A percentile compares a stretch with the other conserved stretches of the same genome.
Conservation (phyloP, 2,329 filamentous ascomycete species). For the Sordariomycetes sp. region DNA sequence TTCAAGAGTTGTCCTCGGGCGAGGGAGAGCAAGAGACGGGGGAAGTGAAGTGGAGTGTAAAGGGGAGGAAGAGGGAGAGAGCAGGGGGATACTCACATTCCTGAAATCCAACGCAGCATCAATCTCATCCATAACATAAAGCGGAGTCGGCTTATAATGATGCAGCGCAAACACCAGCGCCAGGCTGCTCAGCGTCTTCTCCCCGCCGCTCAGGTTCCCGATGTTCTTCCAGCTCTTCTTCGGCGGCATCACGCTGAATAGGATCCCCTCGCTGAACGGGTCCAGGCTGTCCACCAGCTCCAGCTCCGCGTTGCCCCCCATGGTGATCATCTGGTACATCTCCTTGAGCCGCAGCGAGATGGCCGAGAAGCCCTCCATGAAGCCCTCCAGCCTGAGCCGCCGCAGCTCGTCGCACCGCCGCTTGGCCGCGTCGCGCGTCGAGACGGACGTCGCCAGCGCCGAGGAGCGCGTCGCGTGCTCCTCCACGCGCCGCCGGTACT, state of each 20-base stretch:
- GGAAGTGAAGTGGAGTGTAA: neutral
- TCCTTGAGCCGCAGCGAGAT: conserved; percentile 95
- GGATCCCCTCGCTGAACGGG: conserved; percentile 91
- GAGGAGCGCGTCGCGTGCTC: conserved; percentile 74
- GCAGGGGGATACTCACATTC: conserved; percentile 59
- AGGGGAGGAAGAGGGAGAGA: neutral
- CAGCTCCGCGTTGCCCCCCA: conserved; percentile 96
- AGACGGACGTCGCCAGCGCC: conserved; percentile 70
- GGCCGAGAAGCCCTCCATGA: conserved; percentile 94
- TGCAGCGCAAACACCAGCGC: conserved; percentile 96
- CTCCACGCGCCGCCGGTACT: conserved; percentile 78
- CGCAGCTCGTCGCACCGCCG: conserved; percentile 87
- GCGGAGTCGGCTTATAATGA: conserved; percentile 92
- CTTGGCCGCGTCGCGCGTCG: conserved; percentile 76
- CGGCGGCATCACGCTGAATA: conserved; percentile 97
- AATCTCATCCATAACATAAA: conserved; percentile 99
- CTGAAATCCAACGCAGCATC: conserved; percentile 95
- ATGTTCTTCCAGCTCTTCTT: conserved; percentile 99
- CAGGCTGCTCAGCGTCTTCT: conserved; percentile 90
- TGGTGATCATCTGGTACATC: conserved; percentile 99
- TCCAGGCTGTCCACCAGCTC: conserved; percentile 94
- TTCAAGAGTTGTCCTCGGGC: neutral
- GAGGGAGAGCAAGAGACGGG: neutral
- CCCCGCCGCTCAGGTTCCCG: conserved; percentile 85
- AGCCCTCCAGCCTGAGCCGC: conserved; percentile 81